Conservation (phyloP, 352 stramenopile genomes). For the Phytopythium cucurbitacearum region DNA sequence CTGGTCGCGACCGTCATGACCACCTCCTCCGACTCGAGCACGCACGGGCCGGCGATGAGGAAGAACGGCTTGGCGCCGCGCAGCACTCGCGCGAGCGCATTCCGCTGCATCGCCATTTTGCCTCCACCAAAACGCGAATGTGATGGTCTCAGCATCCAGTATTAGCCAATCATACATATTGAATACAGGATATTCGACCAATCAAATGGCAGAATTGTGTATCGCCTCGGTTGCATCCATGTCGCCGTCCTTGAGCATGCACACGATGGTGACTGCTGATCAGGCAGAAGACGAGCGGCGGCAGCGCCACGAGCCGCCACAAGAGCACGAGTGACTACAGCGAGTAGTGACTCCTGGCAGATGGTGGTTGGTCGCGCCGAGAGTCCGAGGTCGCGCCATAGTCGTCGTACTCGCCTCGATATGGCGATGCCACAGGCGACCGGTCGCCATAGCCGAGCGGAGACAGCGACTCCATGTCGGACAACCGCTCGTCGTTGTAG, state of each 20-base stretch:
- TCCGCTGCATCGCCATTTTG: slow-evolving; percentile 31
- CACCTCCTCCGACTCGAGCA: slow-evolving; percentile 67
- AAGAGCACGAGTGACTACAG: too few relatives aligned
- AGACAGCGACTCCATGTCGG: not conserved
- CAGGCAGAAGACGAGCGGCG: too few relatives aligned
- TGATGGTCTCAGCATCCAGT: not conserved
- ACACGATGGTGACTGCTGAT: too few relatives aligned
- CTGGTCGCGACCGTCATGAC: slow-evolving; percentile 67
- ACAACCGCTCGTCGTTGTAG: not conserved
- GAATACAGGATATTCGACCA: not conserved
- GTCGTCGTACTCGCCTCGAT: too few relatives aligned
- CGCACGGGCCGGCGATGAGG: slow-evolving; percentile 78
- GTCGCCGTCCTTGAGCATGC: too few relatives aligned
- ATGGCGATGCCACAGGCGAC: too few relatives aligned
- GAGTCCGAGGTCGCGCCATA: too few relatives aligned
- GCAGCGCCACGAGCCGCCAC: too few relatives aligned
- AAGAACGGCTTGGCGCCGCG: slow-evolving; percentile 72
- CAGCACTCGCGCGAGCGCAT: slow-evolving; percentile 42
- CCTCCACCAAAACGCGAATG: not conserved
- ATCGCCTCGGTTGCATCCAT: too few relatives aligned
- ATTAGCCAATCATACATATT: not conserved
- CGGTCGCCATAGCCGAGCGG: not conserved
- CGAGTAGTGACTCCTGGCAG: too few relatives aligned
- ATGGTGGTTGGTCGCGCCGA: not conserved
- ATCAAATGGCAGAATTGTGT: not conserved